Percentiles rank a stretch among this genome's conserved stretches.
Conservation (phyloP, 2,329 filamentous ascomycete species). For the Trichoderma pleuroti region DNA sequence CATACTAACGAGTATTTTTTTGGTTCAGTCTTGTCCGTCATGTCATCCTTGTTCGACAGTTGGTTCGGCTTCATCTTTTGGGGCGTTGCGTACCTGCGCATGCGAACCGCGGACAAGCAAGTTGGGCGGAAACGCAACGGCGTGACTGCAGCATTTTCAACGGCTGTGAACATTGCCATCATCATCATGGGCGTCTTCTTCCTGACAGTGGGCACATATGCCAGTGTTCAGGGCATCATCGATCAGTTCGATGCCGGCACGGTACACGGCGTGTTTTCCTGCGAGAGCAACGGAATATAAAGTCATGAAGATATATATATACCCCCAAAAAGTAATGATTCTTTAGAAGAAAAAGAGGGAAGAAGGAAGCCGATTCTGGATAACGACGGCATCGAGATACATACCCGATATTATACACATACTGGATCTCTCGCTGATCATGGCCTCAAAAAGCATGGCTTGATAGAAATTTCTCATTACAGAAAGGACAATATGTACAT, state of each 20-base stretch:
- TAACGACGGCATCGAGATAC: background rate
- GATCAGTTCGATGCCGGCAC: slow-evolving; percentile 62
- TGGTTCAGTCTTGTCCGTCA: slow-evolving; percentile 60
- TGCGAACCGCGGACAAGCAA: slow-evolving; percentile 61
- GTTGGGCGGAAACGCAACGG: slow-evolving; percentile 50
- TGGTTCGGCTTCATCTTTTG: slow-evolving; percentile 97
- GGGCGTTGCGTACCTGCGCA: slow-evolving; percentile 75
- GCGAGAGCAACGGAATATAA: slow-evolving; percentile 62
- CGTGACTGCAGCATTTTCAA: slow-evolving; percentile 50
- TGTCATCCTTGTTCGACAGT: slow-evolving; percentile 88
- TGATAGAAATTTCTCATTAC: too few relatives aligned
- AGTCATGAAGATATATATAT: background rate
- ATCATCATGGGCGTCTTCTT: slow-evolving; percentile 77
- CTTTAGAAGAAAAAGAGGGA: background rate
- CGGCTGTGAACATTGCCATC: slow-evolving; percentile 67
- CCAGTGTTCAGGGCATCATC: slow-evolving; percentile 69
- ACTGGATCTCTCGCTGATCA: background rate
- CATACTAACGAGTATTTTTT: background rate
- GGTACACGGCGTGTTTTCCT: slow-evolving; percentile 72
- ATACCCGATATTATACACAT: background rate
- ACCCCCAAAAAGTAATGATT: background rate
- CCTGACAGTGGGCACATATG: slow-evolving; percentile 77
- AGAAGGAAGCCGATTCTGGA: background rate
- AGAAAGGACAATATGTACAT: too few relatives aligned
- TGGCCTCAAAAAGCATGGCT: background rate